A percentile compares a stretch with the other conserved stretches of the same genome.
These are phyloP conservation scores for Naganishia vishniacii DNA, from an alignment of 768 basidiomycete species.

Conservation along the genomic window DNA sequence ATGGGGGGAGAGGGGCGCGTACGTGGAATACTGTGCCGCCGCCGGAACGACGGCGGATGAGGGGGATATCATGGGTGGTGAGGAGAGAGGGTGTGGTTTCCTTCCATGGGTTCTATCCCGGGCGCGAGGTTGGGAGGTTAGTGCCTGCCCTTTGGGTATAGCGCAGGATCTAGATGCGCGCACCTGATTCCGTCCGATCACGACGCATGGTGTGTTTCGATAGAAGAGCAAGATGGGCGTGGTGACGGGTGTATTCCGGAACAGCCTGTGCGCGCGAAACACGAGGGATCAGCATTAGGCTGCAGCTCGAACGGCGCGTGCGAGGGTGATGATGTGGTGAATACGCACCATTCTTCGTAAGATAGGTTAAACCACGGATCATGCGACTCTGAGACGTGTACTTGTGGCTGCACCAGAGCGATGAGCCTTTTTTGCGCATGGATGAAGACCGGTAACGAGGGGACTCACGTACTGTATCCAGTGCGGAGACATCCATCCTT, in stretches of 20 bases:
- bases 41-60: constrained; percentile 79
- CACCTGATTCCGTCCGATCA: constrained; percentile 82
- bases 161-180: too few species aligned
- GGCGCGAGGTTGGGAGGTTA: background rate
- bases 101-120: constrained; percentile 88
- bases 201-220: constrained; percentile 77
- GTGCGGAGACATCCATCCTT: background rate
- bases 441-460: background rate
- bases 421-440: background rate
- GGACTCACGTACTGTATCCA: constrained; percentile 16
- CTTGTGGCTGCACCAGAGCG: constrained; percentile 35
- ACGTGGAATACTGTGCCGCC: constrained; percentile 97
- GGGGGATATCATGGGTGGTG: constrained; percentile 57
- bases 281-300: too few species aligned
- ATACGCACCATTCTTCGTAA: constrained; percentile 78
- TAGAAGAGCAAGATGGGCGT: constrained; percentile 78
- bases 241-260: constrained; percentile 64
- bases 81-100: constrained; percentile 74
- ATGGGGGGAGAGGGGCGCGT: constrained; percentile 45
- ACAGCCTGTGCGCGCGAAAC: too few species aligned
- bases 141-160: too few species aligned
- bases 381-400: constrained; percentile 63
- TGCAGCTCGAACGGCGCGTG: too few species aligned
- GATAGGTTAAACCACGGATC: constrained; percentile 86
- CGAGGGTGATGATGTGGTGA: too few species aligned